Base-by-base conservation (phyloP, 805 yeast species). In the Candida khao-thaluensis region DNA sequence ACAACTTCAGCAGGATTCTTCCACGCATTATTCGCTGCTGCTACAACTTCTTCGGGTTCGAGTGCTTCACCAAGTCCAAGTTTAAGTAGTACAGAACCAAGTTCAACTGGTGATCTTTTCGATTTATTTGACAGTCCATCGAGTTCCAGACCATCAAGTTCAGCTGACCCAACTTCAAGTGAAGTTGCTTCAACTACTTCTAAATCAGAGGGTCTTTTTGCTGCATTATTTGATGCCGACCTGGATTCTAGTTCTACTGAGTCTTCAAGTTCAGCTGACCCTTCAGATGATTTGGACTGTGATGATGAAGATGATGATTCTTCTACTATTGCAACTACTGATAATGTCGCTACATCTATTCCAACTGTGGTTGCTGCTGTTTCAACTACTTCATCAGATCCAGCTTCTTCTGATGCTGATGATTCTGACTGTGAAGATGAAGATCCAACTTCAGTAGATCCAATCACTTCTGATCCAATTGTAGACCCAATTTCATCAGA, bases 351-450 rank as follows among this genome's bases (percentile, higher is more conserved):
- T 17, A 12, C 33, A 12, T 17, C 37, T 12, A 10, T 12, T 22
- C 30, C 40, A 9, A 26, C 35, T 17, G 20, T n/a, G 11, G n/a
- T 23, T 11, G 12, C 17, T 3, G 36, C 22, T 32, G 21, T 20
- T 25, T 14, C 35, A 14, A 24, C 34, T 18, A 22, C 30, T 5
- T 18, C 18, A 10, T 14, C 26, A 15, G 21, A 8, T 11, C 10
- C 26, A 15, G 15, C 32, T 25, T 10, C 38, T 10, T 32, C 43
- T 30, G 54, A 48, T 26, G 50, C 41, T 15, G 51, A 48, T 30
- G 50, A 48, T 24, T 52, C 43, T 22, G 55, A 49, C 21, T 31
- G 39, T 16, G 48, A 42, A n/a, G 21, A 35, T 6, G 50, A 39
- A 8, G 42, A 34, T 14, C 27, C 40, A 15, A 22, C 42, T 16